Evolutionary conservation across 768 basidiomycete species (phyloP), one percentile per base, ranked within the genome.

Genomic region (Boletus huronensis): DNA sequence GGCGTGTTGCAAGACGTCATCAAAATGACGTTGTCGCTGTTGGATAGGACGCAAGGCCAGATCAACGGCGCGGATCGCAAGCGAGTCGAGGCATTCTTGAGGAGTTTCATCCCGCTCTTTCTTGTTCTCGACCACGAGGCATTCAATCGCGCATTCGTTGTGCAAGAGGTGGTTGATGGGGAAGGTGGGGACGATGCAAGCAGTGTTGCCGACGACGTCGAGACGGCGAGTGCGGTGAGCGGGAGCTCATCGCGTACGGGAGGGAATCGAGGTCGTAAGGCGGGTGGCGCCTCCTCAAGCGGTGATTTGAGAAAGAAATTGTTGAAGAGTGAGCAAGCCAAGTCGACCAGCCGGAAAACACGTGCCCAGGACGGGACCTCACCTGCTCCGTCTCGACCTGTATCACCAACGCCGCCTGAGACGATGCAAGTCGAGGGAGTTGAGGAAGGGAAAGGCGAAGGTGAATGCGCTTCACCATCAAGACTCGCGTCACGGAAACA

Each of bases 21-120:
- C 68, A 95, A 95, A 75, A 79, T 99, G 65, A 82, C 88, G 32
- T 83, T 98, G 64, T 90, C 90, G 3, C 91, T 92, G 72, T 76
- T 99, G 62, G 96, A 98, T 67, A 87, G 96, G 36, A 89, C 88
- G 17, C 86, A 86, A 56, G 85, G 81, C 8, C 87, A 88, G 69
- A 80, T 92, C 50, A 79, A 80, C 28, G 77, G 79, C 14, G 74
- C 77, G 9, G 94, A 98, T 62, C 77, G 92, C 65, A 85, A 82
- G 65, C 78, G 85, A 61, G 87, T 97, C 32, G 97, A 99, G 70
- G 79, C 78, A 0, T 91, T 90, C 66, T 65, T 97, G 56, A 77
- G 96, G 44, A 81, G 82, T 14, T 85, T 87, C 60, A 77, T 93
- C 38, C 82, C 91, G 0, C 75, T 91, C 25, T 84, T 92, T 58